phyloP scores from a whole-genome alignment of 306 rosid species.

The Rosa rugosa region DNA sequence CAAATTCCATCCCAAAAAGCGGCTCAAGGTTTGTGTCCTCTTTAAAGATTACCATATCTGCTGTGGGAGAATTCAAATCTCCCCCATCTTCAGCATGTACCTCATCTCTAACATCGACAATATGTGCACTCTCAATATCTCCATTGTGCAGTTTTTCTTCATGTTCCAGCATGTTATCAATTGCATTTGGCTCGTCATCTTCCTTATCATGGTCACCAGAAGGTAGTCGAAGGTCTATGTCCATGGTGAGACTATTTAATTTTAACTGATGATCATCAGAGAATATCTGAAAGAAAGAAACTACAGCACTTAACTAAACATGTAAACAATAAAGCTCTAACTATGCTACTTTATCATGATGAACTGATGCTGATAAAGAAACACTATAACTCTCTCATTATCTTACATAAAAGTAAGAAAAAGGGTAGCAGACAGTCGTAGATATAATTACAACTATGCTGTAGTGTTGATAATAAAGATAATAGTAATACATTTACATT shows the following conservation, averaged over 20 bases:
- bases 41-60: constrained; percentile 68
- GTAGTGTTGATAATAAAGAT: neutral
- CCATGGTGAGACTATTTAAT: constrained; percentile 54
- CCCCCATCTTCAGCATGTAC: constrained; percentile 68
- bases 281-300: constrained; percentile 50
- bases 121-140: constrained; percentile 57
- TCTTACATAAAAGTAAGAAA: neutral
- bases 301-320: constrained; percentile 11
- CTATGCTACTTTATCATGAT: neutral
- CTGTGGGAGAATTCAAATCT: constrained; percentile 68
- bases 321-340: neutral
- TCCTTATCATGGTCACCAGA: constrained; percentile 87
- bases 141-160: constrained; percentile 83
- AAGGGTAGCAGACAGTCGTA: neutral
- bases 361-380: neutral
- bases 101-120: constrained; percentile 58
- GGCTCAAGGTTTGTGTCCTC: constrained; percentile 98
- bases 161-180: constrained; percentile 68
- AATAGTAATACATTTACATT: neutral
- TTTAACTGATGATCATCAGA: constrained; percentile 36
- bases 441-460: neutral
- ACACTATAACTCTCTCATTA: neutral
- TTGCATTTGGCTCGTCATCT: constrained; percentile 70
- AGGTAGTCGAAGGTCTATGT: constrained; percentile 92
- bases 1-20: constrained; percentile 98